Percentiles rank a stretch among this genome's conserved stretches.
Evolutionary conservation across 306 rosid species (phyloP).

Genomic region (Cucurbita ficifolia): DNA sequence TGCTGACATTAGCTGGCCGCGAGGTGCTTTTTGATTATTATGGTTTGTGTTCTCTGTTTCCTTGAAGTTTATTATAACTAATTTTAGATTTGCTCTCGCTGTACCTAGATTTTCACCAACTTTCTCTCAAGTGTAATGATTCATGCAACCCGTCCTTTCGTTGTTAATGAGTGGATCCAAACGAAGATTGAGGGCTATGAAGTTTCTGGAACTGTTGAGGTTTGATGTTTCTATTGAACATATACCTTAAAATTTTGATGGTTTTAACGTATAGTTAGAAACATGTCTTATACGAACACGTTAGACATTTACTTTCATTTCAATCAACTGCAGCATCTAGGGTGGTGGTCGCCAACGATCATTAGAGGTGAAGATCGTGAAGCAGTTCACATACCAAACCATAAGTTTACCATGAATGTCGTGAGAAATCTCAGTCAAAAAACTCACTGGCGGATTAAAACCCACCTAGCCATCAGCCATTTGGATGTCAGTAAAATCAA

Average conservation of each 20-base stretch:
- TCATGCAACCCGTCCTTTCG: conserved; percentile 93
- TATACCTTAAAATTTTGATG: not conserved
- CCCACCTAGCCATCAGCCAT: conserved; percentile 85
- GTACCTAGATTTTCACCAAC: conserved; percentile 75
- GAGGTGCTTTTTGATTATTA: conserved; percentile 41
- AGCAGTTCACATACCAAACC: conserved; percentile 96
- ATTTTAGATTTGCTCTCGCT: conserved; percentile 8
- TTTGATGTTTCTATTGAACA: conserved; percentile 18
- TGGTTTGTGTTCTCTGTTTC: conserved; percentile 4
- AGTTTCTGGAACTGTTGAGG: conserved; percentile 98
- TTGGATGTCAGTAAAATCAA: conserved; percentile 80
- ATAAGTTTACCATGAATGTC: conserved; percentile 79
- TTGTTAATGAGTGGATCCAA: conserved; percentile 88
- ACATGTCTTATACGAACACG: not conserved
- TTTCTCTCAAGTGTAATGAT: conserved; percentile 94
- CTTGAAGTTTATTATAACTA: conserved; percentile 8
- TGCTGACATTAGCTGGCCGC: conserved; percentile 94
- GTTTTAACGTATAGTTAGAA: not conserved
- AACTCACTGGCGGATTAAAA: conserved; percentile 96
- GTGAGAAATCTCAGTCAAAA: conserved; percentile 85
- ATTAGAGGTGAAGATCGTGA: conserved; percentile 96
- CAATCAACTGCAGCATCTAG: conserved; percentile 64
- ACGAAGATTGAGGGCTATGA: conserved; percentile 91
- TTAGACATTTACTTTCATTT: not conserved
- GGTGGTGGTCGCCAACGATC: conserved; percentile 99